Conservation (phyloP, 176 grass and related monocot species). For the Bromus sterilis region DNA sequence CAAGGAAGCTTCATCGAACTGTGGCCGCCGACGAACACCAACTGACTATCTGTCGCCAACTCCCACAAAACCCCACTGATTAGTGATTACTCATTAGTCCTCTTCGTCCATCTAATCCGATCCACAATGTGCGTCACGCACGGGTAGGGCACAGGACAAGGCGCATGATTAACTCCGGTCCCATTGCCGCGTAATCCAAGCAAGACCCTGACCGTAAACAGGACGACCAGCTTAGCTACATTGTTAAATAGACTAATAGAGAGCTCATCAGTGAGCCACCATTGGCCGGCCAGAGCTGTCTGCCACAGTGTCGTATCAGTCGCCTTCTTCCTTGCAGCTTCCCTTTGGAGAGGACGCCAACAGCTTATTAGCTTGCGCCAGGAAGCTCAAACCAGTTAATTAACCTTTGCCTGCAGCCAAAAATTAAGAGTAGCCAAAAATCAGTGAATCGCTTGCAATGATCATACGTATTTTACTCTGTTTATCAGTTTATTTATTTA, state of each 20-base stretch:
- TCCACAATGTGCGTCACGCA: constrained; percentile 6
- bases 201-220: neutral
- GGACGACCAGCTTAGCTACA: neutral
- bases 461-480: too few species aligned
- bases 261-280: neutral
- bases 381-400: neutral
- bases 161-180: neutral
- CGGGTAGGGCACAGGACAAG: neutral
- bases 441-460: too few species aligned
- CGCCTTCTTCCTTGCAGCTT: constrained; percentile 33
- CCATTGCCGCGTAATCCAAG: constrained; percentile 8
- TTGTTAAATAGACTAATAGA: neutral
- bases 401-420: neutral
- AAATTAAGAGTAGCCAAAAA: neutral
- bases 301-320: neutral
- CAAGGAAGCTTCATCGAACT: constrained; percentile 14
- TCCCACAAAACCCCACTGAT: neutral
- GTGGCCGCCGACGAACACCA: neutral
- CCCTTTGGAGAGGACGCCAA: neutral
- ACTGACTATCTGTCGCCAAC: neutral
- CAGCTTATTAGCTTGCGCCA: neutral
- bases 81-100: too few species aligned
- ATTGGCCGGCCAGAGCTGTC: neutral
- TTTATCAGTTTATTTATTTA: too few species aligned
- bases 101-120: neutral